A percentile compares a stretch with the other conserved stretches of the same genome.
Conservation (phyloP, 352 stramenopile species). For the Phytophthora hibernalis region DNA sequence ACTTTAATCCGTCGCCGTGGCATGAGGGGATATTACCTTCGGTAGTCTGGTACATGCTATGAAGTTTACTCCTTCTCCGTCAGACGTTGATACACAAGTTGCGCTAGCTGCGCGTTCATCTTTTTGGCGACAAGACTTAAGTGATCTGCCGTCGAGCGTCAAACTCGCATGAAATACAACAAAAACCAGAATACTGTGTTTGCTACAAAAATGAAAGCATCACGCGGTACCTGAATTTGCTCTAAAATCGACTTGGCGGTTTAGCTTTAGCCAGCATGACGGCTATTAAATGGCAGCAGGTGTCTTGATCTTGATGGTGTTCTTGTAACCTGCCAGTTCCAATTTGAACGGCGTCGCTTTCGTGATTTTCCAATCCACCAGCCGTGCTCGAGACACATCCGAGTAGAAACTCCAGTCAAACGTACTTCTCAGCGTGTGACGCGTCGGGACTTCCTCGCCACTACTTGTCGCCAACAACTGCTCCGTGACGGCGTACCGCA, state of each 20-base stretch:
- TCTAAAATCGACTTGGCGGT: neutral
- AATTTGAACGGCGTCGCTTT: conserved; percentile 41
- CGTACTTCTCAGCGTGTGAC: conserved; percentile 37
- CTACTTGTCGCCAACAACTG: conserved; percentile 28
- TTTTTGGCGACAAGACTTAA: conserved; percentile 1
- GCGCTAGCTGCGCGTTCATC: conserved; percentile 39
- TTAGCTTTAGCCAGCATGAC: neutral
- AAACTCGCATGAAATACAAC: too few species aligned
- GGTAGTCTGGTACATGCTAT: conserved; percentile 24
- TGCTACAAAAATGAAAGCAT: neutral
- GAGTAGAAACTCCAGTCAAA: conserved; percentile 60
- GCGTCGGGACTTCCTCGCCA: conserved; percentile 13
- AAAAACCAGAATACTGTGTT: too few species aligned
- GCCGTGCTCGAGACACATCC: conserved; percentile 42
- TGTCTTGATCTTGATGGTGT: neutral
- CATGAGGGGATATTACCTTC: conserved; percentile 1
- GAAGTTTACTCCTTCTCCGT: conserved; percentile 50
- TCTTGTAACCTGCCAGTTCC: conserved; percentile 17
- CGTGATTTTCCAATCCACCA: conserved; percentile 52
- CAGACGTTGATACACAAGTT: conserved; percentile 46
- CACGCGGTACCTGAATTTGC: neutral
- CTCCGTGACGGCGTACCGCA: conserved; percentile 47
- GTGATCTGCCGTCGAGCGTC: conserved; percentile 1
- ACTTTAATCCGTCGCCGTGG: conserved; percentile 46
- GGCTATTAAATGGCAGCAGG: conserved; percentile 16